Conservation (phyloP, 352 stramenopile species). For the Pythium dissotocum region DNA sequence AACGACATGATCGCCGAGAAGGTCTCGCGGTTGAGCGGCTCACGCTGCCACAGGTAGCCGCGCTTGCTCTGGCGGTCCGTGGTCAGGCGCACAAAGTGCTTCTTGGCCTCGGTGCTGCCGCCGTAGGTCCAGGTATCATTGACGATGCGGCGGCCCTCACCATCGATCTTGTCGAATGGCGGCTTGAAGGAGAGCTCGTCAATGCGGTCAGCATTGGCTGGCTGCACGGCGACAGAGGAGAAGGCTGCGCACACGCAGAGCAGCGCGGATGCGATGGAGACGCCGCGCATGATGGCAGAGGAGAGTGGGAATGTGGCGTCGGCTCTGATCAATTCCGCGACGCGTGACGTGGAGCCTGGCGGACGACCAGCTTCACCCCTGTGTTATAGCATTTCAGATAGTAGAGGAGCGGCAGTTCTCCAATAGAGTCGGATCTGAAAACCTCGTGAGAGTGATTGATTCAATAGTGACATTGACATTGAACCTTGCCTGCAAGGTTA, state of each 20-base stretch:
- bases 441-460: slow-evolving; percentile 9
- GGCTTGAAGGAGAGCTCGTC: slow-evolving; percentile 77
- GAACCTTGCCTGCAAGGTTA: neutral
- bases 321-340: slow-evolving; percentile 15
- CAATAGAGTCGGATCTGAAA: slow-evolving; percentile 29
- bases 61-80: slow-evolving; percentile 86
- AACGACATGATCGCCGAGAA: slow-evolving; percentile 77
- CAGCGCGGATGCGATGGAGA: slow-evolving; percentile 22
- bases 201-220: slow-evolving; percentile 38
- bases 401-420: neutral
- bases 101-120: slow-evolving; percentile 76
- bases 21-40: slow-evolving; percentile 48
- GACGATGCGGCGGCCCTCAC: slow-evolving; percentile 59
- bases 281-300: slow-evolving; percentile 10
- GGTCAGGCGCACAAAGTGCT: slow-evolving; percentile 88
- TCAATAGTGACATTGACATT: neutral
- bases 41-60: slow-evolving; percentile 76
- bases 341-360: slow-evolving; percentile 25
- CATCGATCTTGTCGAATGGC: slow-evolving; percentile 70
- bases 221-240: neutral
- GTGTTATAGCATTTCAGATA: slow-evolving; percentile 1
- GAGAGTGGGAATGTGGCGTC: neutral
- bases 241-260: slow-evolving; percentile 39
- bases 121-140: slow-evolving; percentile 79
- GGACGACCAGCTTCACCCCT: neutral